Conservation (phyloP, 1,284 basidiomycete species). For the Tylopilus sp. region DNA sequence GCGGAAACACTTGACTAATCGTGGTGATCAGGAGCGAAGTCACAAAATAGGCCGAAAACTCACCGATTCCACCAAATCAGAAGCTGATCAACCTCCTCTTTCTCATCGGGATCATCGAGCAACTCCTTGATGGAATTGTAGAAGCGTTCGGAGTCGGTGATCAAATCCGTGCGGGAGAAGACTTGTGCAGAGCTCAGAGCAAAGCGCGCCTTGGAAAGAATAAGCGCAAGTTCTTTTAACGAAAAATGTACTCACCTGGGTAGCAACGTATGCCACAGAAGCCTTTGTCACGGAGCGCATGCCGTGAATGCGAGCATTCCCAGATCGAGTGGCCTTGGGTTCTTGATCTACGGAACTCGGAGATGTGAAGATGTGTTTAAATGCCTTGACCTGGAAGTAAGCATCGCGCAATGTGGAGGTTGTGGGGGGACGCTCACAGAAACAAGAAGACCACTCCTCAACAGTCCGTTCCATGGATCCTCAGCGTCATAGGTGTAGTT, state of each 20-base stretch:
- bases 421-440: not conserved
- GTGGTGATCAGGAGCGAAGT: no score
- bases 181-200: constrained; percentile 6
- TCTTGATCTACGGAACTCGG: constrained; percentile 11
- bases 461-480: not conserved
- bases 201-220: not conserved
- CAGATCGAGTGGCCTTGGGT: constrained; percentile 4
- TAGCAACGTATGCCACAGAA: constrained; percentile 10
- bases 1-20: not conserved
- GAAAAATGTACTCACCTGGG: constrained; percentile 3
- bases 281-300: constrained; percentile 11
- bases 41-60: no score
- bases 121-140: constrained; percentile 7
- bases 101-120: constrained; percentile 2
- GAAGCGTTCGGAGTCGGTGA: constrained; percentile 1
- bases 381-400: constrained; percentile 6
- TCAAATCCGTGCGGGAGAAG: constrained; percentile 5
- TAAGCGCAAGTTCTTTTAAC: no score
- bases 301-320: constrained; percentile 3
- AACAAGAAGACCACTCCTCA: not conserved
- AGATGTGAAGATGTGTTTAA: constrained; percentile 15
- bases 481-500: not conserved
- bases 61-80: constrained; percentile 10
- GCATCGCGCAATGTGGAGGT: no score
- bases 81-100: constrained; percentile 2